Percentiles rank a stretch among this genome's conserved stretches.
Conservation (phyloP, 257 asterid genomes). For the Echites panduratus region DNA sequence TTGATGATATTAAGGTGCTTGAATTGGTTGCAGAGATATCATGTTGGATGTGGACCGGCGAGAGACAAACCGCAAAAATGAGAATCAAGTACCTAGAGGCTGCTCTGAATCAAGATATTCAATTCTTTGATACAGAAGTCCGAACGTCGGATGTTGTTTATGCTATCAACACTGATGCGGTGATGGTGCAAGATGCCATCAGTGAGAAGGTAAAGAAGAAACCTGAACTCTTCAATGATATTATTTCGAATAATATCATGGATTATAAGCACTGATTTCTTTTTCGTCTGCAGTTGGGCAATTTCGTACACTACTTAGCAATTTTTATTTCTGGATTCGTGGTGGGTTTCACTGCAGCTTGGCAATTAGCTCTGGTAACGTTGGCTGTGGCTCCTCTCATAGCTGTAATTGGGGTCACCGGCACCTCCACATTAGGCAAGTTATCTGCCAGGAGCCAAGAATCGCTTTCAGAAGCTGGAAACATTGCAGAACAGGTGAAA, state of each 20-base stretch:
- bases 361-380: constrained; percentile 84
- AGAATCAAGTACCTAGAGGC: constrained; percentile 78
- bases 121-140: constrained; percentile 74
- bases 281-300: constrained; percentile 59
- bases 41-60: constrained; percentile 99
- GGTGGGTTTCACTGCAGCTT: constrained; percentile 88
- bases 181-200: constrained; percentile 87
- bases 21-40: constrained; percentile 67
- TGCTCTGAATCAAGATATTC: constrained; percentile 80
- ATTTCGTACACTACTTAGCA: constrained; percentile 94
- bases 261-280: constrained; percentile 1
- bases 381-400: constrained; percentile 88
- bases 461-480: constrained; percentile 86
- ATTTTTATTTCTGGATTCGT: constrained; percentile 87
- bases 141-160: constrained; percentile 87
- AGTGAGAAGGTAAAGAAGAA: constrained; percentile 68
- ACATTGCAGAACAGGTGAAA: constrained; percentile 74
- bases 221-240: background rate
- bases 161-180: constrained; percentile 90
- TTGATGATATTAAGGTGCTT: constrained; percentile 8
- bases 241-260: background rate
- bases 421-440: constrained; percentile 58
- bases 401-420: constrained; percentile 75
- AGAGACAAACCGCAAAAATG: constrained; percentile 86
- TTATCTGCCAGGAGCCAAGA: constrained; percentile 72